These are phyloP conservation scores for Nidularia sp. DNA, from an alignment of 768 basidiomycete genomes.

Conservation along the genomic window DNA sequence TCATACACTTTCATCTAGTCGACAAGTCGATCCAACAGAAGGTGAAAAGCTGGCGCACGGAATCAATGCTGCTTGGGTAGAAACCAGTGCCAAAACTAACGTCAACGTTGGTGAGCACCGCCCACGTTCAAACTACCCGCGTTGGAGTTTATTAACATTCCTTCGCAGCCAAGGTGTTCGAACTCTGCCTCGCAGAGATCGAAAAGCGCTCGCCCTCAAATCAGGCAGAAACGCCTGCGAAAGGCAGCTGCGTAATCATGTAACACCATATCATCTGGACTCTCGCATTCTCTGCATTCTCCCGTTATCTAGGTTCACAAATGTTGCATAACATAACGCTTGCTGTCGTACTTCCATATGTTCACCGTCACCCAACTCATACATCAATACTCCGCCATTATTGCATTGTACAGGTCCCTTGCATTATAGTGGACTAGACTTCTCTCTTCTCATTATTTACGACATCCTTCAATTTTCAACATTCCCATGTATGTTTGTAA, in stretches of 20 bases:
- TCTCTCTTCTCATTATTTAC: no score
- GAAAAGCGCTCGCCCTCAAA: slow-evolving; percentile 49
- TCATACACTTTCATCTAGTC: slow-evolving; percentile 26
- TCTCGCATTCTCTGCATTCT: no score
- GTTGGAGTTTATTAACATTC: background rate
- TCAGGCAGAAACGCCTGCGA: background rate
- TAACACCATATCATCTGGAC: background rate
- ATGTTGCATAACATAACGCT: background rate
- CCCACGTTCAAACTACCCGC: no score
- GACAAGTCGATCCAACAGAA: slow-evolving; percentile 65
- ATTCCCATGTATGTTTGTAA: no score
- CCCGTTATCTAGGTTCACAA: no score
- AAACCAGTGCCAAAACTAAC: slow-evolving; percentile 82
- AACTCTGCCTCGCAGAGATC: slow-evolving; percentile 75
- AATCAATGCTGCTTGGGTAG: slow-evolving; percentile 74
- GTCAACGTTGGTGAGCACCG: slow-evolving; percentile 70
- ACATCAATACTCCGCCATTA: no score
- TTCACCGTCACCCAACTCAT: no score
- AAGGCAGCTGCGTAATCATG: background rate
- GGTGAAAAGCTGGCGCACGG: slow-evolving; percentile 67
- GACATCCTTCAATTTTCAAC: no score
- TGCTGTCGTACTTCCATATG: background rate
- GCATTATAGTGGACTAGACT: no score
- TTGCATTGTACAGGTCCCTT: no score
- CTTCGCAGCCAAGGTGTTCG: slow-evolving; percentile 68